Evolutionary conservation across 2,329 filamentous ascomycete species (phyloP), one percentile per base, ranked within the genome.

Genomic region (Cordyceps javanica): DNA sequence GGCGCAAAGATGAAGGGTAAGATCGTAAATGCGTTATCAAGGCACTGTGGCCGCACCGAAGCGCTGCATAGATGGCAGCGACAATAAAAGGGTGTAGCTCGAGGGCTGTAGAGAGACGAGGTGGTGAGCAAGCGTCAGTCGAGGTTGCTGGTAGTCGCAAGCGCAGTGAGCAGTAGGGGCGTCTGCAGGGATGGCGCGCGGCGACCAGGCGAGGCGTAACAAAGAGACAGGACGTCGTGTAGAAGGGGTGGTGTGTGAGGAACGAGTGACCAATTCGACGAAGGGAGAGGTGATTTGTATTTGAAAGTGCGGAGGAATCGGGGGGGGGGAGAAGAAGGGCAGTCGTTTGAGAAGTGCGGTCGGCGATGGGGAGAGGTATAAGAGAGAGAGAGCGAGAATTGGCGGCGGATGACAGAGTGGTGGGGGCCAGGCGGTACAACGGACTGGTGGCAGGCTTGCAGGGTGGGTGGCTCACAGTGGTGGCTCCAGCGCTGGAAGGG

Each of bases 321-420:
- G 28, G 46, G 23, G 5, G 19, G n/a, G 30, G 13, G 42, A 44
- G n/a, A 36, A 26, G 25, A 57, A 34, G 36, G 46, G 38, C n/a
- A 44, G 38, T 16, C 25, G 25, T 49, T 48, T 54, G 56, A 41
- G 52, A 39, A 45, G 44, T 41, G 50, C 39, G 56, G 34, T 54
- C 42, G 50, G 56, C 56, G 56, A 58, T 39, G 49, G 49, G 50
- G 56, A 57, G 34, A 38, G 36, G 36, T 48, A 53, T 52, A 46
- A 53, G 16, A 58, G 46, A 57, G 28, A n/a, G 14, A 38, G 38
- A 8, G n/a, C 2, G n/a, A 9, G 9, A n/a, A 21, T 5, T 9
- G 39, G 42, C 25, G 30, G 42, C n/a, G 25, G 34, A 42, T 57
- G 54, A 45, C 32, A 38, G 52, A 36, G 48, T 48, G 49, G 56